Evolutionary conservation across 1,284 basidiomycete species (phyloP), one percentile per base, ranked within the genome.

Genomic region (Microbotryomycetes sp.): DNA sequence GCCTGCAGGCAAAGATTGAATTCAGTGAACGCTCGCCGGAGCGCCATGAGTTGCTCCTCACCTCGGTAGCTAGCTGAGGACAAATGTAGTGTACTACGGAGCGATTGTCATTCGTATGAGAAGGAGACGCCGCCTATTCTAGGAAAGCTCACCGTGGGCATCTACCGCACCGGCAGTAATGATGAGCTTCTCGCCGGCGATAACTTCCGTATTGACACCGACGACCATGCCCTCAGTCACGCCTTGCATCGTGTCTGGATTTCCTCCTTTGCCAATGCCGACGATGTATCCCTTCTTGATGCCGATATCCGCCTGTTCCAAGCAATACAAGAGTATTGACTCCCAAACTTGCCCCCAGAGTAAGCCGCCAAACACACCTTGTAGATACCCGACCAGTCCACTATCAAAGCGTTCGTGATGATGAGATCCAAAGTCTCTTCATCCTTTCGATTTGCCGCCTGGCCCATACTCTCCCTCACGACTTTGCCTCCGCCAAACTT

Each of bases 401-500:
- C 77, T 63, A 99, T 87, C 52, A 99, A 81, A 0, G 89, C 91
- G 73, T 97, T 98, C 46, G 91, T 96, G 71, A 99, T 89, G 55
- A 97, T 87, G 7, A 93, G 80, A 73, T 99, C 96, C 48, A 98
- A 81, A 0, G 86, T 82, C 53, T 89, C 85, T 0, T 71, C 69
- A 21, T 88, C 83, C 0, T 82, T 78, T 7, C 85, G 79, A 60
- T 88, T 85, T 0, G 88, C 89, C 0, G 87, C 87, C 76, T 98
- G 94, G 6, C 93, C 96, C 88, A 93, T 93, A 9, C 92, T 92
- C 72, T 97, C 93, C n/a, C 92, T 85, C 54, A 96, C 86, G 0
- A 86, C 84, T 77, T 97, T 97, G 15, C 90, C 88, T 72, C 94
- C 94, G 15, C 94, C 94, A 72, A 99, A 99, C 76, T 97, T 98